Conservation (phyloP, 2,329 filamentous ascomycete species). For the Fusarium denticulatum region DNA sequence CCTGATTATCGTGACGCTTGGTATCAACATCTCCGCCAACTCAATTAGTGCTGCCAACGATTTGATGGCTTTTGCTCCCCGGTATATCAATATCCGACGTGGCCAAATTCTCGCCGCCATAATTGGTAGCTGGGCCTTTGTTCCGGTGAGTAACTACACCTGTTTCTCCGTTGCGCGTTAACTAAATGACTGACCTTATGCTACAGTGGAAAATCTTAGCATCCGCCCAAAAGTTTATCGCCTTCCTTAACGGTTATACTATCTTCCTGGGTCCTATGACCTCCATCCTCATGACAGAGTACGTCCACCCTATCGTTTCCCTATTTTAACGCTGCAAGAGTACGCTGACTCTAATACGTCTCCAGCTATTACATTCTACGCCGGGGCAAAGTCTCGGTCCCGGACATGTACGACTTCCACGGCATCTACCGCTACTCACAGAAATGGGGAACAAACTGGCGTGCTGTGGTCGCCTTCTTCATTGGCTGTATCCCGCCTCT, state of each 20-base stretch:
- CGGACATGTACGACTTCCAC: constrained; percentile 2
- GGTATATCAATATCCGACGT: constrained; percentile 10
- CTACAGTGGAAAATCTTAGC: constrained; percentile 1
- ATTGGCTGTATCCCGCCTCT: constrained; percentile 1
- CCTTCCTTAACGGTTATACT: neutral
- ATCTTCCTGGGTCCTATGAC: constrained; percentile 10
- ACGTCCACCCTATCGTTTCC: neutral
- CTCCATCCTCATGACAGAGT: constrained; percentile 7
- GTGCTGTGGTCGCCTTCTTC: constrained; percentile 2
- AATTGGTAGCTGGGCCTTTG: constrained; percentile 1
- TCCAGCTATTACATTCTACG: neutral
- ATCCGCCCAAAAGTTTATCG: neutral
- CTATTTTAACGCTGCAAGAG: neutral
- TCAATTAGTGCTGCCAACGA: constrained; percentile 10
- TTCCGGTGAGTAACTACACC: neutral
- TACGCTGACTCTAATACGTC: neutral
- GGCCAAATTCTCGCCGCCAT: neutral
- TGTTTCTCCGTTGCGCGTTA: too few species aligned
- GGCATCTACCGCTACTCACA: constrained; percentile 5
- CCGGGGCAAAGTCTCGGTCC: neutral
- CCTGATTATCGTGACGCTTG: neutral
- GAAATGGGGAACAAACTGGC: constrained; percentile 9
- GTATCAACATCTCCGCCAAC: constrained; percentile 10
- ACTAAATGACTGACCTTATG: neutral
- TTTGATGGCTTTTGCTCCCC: constrained; percentile 11